Evolutionary conservation across 768 basidiomycete species (phyloP), one percentile per base, ranked within the genome.

Genomic region (Tricholoma sp.): DNA sequence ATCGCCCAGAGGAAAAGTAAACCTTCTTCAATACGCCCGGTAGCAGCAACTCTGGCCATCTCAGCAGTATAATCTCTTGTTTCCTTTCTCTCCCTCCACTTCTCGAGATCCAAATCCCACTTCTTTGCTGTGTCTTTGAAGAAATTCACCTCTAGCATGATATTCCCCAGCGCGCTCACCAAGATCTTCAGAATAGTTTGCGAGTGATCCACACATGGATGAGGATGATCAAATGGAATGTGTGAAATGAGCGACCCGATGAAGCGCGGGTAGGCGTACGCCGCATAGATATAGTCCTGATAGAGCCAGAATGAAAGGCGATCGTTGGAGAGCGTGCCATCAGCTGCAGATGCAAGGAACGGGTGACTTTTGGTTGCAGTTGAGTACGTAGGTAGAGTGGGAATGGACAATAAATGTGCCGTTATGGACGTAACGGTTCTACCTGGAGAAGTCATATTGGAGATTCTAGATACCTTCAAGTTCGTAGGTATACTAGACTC

Each of bases 1-100:
- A 90, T 90, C 0, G 85, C 85, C 88, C 88, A 90, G 12, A 91
- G 70, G 59, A 91, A 84, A 1, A 90, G 73, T 19, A 91, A 69
- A 0, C 84, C 85, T 41, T 91, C 88, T 50, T 81, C 78, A 18
- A 88, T 61, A 0, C 71, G 73, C 3, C 76, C 79, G 14, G 69
- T 63, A 5, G 73, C 69, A 3, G 76, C 75, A 2, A 84, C 71
- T 5, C 83, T 76, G 2, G 76, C 76, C 83, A 91, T 85, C 68
- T 88, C 85, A 9, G 88, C 86, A 1, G 85, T 83, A 61, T 89
- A 90, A 56, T 85, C 81, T 60, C 80, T 75, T 8, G 89, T 91
- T 8, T 75, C 80, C 61, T 83, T 83, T 53, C 82, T 72, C 61
- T 83, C 81, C 27, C 57, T 71, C 82, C 80, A 82, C 3, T 69